These are phyloP conservation scores for Capsicum chinense DNA, from an alignment of 257 asterid genomes.

Conservation along the genomic window DNA sequence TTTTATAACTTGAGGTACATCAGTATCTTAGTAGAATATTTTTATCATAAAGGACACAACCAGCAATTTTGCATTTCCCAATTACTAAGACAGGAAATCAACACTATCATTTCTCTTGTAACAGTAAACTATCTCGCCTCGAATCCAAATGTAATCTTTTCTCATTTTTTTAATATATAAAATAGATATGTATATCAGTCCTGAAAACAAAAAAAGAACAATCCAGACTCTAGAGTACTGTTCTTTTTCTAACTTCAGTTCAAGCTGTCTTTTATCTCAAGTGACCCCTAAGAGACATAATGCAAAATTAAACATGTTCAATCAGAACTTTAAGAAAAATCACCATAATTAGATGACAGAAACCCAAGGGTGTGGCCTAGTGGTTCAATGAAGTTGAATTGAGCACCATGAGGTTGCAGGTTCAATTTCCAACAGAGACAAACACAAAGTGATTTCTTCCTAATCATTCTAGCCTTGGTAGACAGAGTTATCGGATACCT, in stretches of 20 bases:
- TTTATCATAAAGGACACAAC: slow-evolving; percentile 14
- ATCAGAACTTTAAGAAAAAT: neutral
- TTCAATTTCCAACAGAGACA: no score
- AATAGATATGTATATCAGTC: neutral
- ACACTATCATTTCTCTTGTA: neutral
- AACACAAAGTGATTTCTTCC: no score
- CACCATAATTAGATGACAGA: neutral
- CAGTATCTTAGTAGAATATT: neutral
- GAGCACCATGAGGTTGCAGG: no score
- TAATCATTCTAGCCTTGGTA: no score
- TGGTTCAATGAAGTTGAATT: no score
- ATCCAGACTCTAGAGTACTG: neutral
- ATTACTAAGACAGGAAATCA: neutral
- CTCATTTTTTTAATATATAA: neutral
- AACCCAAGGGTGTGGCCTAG: no score
- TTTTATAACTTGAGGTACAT: no score
- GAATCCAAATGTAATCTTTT: neutral
- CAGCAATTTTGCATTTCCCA: slow-evolving; percentile 10
- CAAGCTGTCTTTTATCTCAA: neutral
- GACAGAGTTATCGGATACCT: no score
- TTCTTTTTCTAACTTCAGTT: slow-evolving; percentile 6
- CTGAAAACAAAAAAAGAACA: neutral
- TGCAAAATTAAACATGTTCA: slow-evolving; percentile 6
- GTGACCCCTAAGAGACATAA: neutral
- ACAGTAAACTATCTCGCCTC: neutral